These are phyloP conservation scores for Talaromyces sp. DNA, from an alignment of 2,329 filamentous ascomycete species.

Conservation along the genomic window DNA sequence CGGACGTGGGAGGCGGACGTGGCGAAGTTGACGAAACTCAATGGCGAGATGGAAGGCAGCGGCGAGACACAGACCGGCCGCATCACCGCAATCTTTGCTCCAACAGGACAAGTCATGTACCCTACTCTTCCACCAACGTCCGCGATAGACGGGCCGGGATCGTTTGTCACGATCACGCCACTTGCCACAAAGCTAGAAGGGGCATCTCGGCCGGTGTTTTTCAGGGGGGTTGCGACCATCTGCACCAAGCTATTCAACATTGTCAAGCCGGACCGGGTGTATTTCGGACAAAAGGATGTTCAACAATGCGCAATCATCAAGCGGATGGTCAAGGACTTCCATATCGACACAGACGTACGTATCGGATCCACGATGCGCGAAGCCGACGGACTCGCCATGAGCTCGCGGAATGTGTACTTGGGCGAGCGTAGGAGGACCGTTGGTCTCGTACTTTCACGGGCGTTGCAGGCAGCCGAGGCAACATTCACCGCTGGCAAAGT, in stretches of 20 bases:
- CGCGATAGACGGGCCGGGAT: conserved; percentile 70
- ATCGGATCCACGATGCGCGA: conserved; percentile 74
- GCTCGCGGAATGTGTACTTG: conserved; percentile 90
- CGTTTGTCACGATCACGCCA: conserved; percentile 87
- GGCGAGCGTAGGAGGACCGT: conserved; percentile 66
- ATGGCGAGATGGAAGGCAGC: conserved; percentile 57
- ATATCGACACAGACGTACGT: conserved; percentile 68
- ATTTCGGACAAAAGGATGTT: conserved; percentile 97
- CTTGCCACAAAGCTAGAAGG: conserved; percentile 79
- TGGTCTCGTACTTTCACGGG: conserved; percentile 66
- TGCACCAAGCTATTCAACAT: conserved; percentile 93
- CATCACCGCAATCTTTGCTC: conserved; percentile 80
- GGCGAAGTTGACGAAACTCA: conserved; percentile 60
- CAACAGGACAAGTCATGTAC: conserved; percentile 79
- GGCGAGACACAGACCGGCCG: conserved; percentile 45
- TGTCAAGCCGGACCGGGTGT: conserved; percentile 69
- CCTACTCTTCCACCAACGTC: conserved; percentile 70
- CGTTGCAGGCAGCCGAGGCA: conserved; percentile 65
- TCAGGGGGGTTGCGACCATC: conserved; percentile 90
- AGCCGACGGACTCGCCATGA: conserved; percentile 77
- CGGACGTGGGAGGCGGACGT: conserved; percentile 81
- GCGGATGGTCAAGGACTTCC: conserved; percentile 82
- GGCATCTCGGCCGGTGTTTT: conserved; percentile 82
- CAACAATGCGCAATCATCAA: conserved; percentile 91
- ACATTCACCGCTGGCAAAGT: conserved; percentile 54